These are phyloP conservation scores for Cinnamomum micranthum DNA, from an alignment of 164 flowering plant genomes.

Conservation along the genomic window DNA sequence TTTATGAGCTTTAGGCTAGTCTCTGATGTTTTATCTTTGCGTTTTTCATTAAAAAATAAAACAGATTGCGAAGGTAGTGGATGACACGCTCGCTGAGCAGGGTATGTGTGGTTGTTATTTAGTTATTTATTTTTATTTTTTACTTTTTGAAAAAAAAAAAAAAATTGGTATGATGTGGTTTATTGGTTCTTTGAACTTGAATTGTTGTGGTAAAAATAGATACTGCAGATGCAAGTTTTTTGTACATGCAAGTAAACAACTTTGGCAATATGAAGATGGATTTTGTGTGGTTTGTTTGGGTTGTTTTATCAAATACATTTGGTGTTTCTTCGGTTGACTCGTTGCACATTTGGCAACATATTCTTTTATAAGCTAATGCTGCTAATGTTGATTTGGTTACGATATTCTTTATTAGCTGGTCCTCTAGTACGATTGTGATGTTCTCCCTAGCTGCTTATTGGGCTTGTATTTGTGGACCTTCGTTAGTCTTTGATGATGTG, in stretches of 20 bases:
- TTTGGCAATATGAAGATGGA: not conserved
- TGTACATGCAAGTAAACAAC: not conserved
- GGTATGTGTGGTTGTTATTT: slow-evolving; percentile 37
- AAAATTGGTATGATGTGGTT: not conserved
- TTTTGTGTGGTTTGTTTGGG: not conserved
- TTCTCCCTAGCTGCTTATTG: no score
- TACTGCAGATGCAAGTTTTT: not conserved
- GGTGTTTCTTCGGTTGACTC: no score
- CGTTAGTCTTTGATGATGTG: no score
- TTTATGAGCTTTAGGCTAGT: not conserved
- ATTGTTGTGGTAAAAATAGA: not conserved
- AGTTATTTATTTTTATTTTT: not conserved
- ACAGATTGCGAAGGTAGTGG: slow-evolving; percentile 85
- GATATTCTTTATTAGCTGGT: no score
- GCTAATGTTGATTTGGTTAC: no score
- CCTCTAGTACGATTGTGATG: no score
- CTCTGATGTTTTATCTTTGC: slow-evolving; percentile 3
- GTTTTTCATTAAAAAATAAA: not conserved
- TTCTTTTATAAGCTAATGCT: no score
- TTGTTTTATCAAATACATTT: no score
- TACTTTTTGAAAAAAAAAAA: not conserved
- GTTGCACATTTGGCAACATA: no score
- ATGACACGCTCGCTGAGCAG: slow-evolving; percentile 53
- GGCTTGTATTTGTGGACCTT: no score
- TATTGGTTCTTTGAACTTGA: not conserved